phyloP scores from a whole-genome alignment of 2,329 filamentous ascomycete species.

The Cadophora sp. region DNA sequence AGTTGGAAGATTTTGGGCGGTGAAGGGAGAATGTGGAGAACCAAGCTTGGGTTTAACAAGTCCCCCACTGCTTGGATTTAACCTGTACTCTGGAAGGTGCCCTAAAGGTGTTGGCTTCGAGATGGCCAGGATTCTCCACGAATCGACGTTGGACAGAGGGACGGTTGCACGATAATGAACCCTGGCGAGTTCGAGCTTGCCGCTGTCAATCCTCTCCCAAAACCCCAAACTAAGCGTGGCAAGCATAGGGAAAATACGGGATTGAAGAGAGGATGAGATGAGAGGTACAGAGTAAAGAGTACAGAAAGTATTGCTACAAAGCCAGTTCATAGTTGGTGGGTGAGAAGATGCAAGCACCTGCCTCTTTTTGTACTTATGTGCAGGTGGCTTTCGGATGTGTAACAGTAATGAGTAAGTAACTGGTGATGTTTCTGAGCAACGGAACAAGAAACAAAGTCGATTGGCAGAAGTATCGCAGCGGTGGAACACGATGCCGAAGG shows the following conservation, averaged over 20 bases:
- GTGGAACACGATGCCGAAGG: conserved; percentile 17
- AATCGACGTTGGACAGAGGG: conserved; percentile 20
- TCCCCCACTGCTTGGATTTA: conserved; percentile 18
- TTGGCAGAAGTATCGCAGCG: conserved; percentile 9
- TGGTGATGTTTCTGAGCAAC: conserved; percentile 19
- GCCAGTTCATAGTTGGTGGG: background rate
- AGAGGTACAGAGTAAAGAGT: background rate
- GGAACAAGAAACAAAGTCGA: conserved; percentile 2
- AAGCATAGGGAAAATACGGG: conserved; percentile 17
- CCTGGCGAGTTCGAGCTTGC: conserved; percentile 26
- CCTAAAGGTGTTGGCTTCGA: conserved; percentile 12
- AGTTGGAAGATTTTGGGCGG: conserved; percentile 27
- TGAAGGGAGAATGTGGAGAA: conserved; percentile 26
- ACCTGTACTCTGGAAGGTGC: conserved; percentile 2
- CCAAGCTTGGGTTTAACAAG: conserved; percentile 13
- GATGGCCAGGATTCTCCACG: conserved; percentile 33
- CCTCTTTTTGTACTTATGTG: background rate
- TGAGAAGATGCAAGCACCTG: background rate
- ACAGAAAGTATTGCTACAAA: background rate
- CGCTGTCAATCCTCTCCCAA: conserved; percentile 28
- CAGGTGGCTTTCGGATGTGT: conserved; percentile 10
- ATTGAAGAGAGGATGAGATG: background rate
- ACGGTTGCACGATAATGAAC: conserved; percentile 21
- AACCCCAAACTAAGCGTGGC: conserved; percentile 14
- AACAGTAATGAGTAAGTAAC: conserved; percentile 1